Base-by-base conservation (phyloP, 768 basidiomycete species). In the Tephrocybe sp. region DNA sequence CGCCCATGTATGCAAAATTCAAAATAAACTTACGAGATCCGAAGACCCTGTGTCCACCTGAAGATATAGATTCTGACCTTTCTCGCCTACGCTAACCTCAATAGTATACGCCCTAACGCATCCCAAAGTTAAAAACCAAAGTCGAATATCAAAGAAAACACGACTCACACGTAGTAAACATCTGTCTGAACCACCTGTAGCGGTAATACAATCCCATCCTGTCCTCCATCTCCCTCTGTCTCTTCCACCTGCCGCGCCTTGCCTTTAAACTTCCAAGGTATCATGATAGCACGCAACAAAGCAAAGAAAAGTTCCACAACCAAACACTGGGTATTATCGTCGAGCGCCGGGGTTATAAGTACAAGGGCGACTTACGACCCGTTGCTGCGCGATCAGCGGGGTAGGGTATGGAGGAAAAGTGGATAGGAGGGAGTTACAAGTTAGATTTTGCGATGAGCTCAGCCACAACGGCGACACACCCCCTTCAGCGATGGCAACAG, bases 41-140 rank as follows among this genome's bases (percentile, higher is more conserved):
- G 87, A 87, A 0, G 90, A 91, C 23, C 90, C 90, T 0, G 86
- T 89, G 59, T 92, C 89, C 33, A 92, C 77, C 61, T 90, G 88
- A 2, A 91, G 67, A 5, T 78, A 82, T 19, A 86, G 66, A 19
- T 73, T 75, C 49, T 85, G 77, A 30, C 61, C 61, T 8, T 62
- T 66, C 6, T 64, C 47, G 10, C 89, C 87, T 19, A 89, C 70
- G 16, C 60, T 65, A 4, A 86, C 69, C 3, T 81, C 72, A n/a
- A 88, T 65, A 2, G 83, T 83, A 62, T 91, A 90, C 4, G 79
- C 74, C 22, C 88, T 90, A 59, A 31, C 4, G 17, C 19, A 31
- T 16, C 10, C 2, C 3, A 45, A 16, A 30, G 6, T 0, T 13
- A 33, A 5, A 10, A 8, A 17, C 1, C 16, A 22, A n/a, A 34